Conservation (phyloP, 352 stramenopile genomes). For the Pythium rhizo-oryzae region DNA sequence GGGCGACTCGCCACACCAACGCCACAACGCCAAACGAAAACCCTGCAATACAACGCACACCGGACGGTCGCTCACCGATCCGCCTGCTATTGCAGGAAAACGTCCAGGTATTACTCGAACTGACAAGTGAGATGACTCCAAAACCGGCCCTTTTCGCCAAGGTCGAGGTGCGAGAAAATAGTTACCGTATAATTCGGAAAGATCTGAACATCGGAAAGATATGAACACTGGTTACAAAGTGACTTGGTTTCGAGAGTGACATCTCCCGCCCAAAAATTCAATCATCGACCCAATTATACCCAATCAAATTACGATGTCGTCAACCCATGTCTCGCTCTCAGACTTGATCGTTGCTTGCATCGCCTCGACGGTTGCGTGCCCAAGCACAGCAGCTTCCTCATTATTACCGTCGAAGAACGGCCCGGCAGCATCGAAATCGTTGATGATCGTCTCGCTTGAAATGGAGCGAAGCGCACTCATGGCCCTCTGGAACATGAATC, state of each 20-base stretch:
- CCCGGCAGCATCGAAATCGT: conserved; percentile 1
- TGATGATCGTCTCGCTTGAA: background rate
- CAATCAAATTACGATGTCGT: conserved; percentile 9
- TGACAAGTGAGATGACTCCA: too few species aligned
- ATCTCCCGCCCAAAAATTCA: conserved; percentile 4
- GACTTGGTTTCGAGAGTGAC: conserved; percentile 8
- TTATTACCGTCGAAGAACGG: conserved; percentile 3
- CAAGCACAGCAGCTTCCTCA: background rate
- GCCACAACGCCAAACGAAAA: too few species aligned
- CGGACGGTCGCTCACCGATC: too few species aligned
- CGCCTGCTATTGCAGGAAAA: too few species aligned
- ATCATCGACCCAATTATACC: conserved; percentile 1
- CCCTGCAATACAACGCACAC: too few species aligned
- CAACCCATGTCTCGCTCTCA: background rate
- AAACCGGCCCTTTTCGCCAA: too few species aligned
- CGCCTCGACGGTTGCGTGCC: background rate
- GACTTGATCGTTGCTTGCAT: background rate
- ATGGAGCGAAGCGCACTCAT: conserved; percentile 3
- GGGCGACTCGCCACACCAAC: too few species aligned
- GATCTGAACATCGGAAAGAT: conserved; percentile 18
- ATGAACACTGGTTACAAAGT: conserved; percentile 15
- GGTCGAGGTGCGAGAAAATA: too few species aligned
- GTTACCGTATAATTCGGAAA: conserved; percentile 14
- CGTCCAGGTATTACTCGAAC: too few species aligned
- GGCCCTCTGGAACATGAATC: background rate